Evolutionary conservation across 768 basidiomycete species (phyloP).

Genomic region (Candolleomyces aberdarensis): DNA sequence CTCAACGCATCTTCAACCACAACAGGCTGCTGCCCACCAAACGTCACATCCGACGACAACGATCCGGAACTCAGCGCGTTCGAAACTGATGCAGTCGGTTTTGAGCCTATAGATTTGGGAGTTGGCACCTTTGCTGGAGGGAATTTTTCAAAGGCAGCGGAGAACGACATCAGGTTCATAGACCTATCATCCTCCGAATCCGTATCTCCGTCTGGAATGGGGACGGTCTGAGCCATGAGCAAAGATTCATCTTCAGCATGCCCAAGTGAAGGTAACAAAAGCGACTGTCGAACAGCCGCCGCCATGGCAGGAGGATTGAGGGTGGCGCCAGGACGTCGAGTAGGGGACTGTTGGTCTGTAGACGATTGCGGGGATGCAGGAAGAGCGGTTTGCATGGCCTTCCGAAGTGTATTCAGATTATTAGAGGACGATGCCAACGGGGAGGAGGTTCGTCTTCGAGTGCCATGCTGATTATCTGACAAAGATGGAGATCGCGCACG

Average conservation of each 20-base stretch:
- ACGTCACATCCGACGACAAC: conserved; percentile 19
- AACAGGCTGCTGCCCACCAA: conserved; percentile 32
- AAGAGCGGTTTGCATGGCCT: conserved; percentile 34
- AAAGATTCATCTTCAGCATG: conserved; percentile 56
- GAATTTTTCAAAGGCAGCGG: conserved; percentile 59
- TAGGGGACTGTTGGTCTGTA: conserved; percentile 25
- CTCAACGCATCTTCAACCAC: conserved; percentile 79
- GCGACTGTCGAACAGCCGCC: conserved; percentile 39
- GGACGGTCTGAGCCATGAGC: conserved; percentile 67
- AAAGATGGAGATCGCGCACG: conserved; percentile 40
- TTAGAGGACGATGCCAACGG: conserved; percentile 38
- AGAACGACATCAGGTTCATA: conserved; percentile 68
- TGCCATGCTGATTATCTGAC: conserved; percentile 29
- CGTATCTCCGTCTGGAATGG: conserved; percentile 70
- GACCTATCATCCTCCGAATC: conserved; percentile 67
- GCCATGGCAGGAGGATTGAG: conserved; percentile 26
- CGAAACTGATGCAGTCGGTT: conserved; percentile 45
- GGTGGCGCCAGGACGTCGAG: conserved; percentile 18
- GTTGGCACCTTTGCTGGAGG: conserved; percentile 46
- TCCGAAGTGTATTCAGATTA: conserved; percentile 34
- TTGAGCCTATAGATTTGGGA: conserved; percentile 49
- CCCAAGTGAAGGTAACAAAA: conserved; percentile 35
- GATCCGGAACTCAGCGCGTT: conserved; percentile 63
- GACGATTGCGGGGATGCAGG: conserved; percentile 36
- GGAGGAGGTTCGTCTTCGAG: conserved; percentile 47